These are phyloP conservation scores for Teratosphaeria epicoccoides DNA, from an alignment of 2,329 filamentous ascomycete species.

Conservation along the genomic window DNA sequence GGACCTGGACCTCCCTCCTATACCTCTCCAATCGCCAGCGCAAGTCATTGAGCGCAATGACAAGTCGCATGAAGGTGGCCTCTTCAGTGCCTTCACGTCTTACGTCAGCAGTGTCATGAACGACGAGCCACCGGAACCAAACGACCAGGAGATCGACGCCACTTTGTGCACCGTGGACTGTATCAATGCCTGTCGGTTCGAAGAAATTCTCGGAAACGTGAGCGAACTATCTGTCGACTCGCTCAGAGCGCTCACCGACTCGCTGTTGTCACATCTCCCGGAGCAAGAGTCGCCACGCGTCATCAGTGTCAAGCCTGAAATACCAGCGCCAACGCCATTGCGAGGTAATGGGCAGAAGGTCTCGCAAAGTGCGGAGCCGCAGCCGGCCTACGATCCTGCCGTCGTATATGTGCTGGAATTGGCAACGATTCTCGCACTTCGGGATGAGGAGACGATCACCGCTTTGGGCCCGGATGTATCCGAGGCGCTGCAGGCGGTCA, in stretches of 20 bases:
- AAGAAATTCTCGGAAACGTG: constrained; percentile 72
- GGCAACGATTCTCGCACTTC: constrained; percentile 68
- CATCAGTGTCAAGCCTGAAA: constrained; percentile 83
- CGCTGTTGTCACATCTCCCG: constrained; percentile 72
- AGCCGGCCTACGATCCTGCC: constrained; percentile 67
- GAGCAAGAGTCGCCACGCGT: constrained; percentile 66
- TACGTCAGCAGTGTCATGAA: constrained; percentile 99
- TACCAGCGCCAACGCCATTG: constrained; percentile 49
- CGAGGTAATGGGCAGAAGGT: constrained; percentile 49
- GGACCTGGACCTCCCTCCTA: constrained; percentile 61
- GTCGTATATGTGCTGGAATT: constrained; percentile 87
- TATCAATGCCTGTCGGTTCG: constrained; percentile 78
- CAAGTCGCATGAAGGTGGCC: constrained; percentile 65
- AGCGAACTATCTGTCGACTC: constrained; percentile 53
- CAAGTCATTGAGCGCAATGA: constrained; percentile 84
- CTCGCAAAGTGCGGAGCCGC: constrained; percentile 36
- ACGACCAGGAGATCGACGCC: constrained; percentile 92
- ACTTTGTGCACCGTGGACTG: constrained; percentile 92
- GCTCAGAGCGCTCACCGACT: constrained; percentile 54
- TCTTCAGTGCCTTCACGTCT: constrained; percentile 89
- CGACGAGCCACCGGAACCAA: constrained; percentile 93
- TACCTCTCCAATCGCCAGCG: constrained; percentile 81
- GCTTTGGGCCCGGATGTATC: constrained; percentile 69
- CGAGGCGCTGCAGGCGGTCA: constrained; percentile 66
- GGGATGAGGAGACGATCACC: constrained; percentile 62